Base-by-base conservation (phyloP, 2,329 filamentous ascomycete species). In the Fusarium sp. region DNA sequence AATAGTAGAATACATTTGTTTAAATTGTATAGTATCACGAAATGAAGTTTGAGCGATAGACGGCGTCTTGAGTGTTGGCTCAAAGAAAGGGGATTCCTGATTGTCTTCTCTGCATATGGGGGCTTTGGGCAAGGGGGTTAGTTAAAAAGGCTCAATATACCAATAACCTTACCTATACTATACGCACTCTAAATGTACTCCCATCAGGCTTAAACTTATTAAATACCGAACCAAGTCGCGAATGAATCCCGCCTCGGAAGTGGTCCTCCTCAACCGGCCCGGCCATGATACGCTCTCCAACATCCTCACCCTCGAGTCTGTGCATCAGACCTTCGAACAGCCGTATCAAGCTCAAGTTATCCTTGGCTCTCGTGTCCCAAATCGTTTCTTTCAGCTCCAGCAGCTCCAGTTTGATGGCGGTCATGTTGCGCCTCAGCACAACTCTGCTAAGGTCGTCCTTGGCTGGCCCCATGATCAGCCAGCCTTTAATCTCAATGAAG, bases 171-270 rank as follows among this genome's bases (percentile, higher is more conserved):
- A n/a, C n/a, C n/a, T 36, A 36, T 16, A 17, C 35, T 36, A 36
- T 22, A 22, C 40, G 20, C 20, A 44, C 40, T 44, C 40, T 44
- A 22, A 44, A 44, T 2, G 40, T 44, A 16, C 40, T 44, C 12
- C 40, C 40, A 22, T 44, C 40, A 44, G 22, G 40, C 7, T 4
- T 12, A 44, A 44, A 44, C 6, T 1, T 44, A 11, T 8, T 0
- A 14, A 44, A 22, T 3, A 44, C 12, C 11, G 0, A 1, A 16
- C 16, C 3, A 22, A 8, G 40, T 12, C 2, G 2, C 0, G 2
- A 22, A 16, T 22, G 40, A 0, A 12, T 1, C 4, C 40, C 40
- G 6, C n/a, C 40, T 42, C n/a, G 40, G 6, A 42, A 42, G 11
- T 14, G 40, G 6, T 42, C 40, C n/a, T 42, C 40, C 40, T 42